Evolutionary conservation across 352 stramenopile genomes (phyloP).

Genomic region (Pythium periplocum): DNA sequence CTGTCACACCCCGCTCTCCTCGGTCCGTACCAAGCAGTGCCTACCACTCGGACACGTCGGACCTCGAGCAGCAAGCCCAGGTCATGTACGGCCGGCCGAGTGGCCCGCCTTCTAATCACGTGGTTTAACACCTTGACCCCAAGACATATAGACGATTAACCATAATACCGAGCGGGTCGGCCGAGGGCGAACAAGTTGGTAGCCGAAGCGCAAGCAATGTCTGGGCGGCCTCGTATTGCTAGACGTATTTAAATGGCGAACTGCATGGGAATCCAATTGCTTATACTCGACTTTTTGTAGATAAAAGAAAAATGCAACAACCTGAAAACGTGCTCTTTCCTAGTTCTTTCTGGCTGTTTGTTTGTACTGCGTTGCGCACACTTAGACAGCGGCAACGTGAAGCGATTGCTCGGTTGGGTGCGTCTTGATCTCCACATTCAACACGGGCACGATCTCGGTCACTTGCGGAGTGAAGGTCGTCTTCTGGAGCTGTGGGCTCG

Average conservation of each 20-base stretch:
- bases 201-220: no score
- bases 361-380: no score
- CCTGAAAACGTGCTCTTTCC: no score
- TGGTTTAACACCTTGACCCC: slow-evolving; percentile 9
- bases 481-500: slow-evolving; percentile 11
- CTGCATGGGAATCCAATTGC: no score
- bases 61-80: slow-evolving; percentile 37
- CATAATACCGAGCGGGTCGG: no score
- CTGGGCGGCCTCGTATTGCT: no score
- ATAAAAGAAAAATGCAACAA: no score
- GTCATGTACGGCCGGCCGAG: slow-evolving; percentile 59
- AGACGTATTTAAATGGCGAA: no score
- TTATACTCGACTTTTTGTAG: no score
- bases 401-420: slow-evolving; percentile 26
- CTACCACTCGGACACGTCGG: slow-evolving; percentile 54
- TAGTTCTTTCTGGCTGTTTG: no score
- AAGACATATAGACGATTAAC: no score
- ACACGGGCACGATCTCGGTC: slow-evolving; percentile 43
- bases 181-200: no score
- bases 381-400: slow-evolving; percentile 33
- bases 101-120: slow-evolving; percentile 10
- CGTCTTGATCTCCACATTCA: slow-evolving; percentile 56
- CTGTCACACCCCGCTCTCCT: slow-evolving; percentile 43
- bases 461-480: slow-evolving; percentile 52
- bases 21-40: slow-evolving; percentile 54